Percentiles rank a stretch among this genome's conserved stretches.
phyloP scores from a whole-genome alignment of 306 rosid species.

The Betula pendula region DNA sequence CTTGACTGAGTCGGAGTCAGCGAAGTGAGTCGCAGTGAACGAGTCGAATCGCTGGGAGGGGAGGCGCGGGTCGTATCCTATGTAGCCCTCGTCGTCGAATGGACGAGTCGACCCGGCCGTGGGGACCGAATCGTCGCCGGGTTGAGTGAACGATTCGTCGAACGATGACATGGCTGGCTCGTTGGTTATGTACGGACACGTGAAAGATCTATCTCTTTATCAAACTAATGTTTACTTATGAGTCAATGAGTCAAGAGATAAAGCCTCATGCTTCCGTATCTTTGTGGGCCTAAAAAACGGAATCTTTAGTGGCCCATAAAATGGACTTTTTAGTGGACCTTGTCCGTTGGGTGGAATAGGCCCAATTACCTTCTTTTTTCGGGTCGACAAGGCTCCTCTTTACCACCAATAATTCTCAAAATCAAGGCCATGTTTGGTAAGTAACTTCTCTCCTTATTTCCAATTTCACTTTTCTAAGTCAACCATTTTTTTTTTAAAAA shows the following conservation, averaged over 20 bases:
- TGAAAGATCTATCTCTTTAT: background rate
- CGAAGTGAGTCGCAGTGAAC: slow-evolving; percentile 25
- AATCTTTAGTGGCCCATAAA: background rate
- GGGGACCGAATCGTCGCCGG: slow-evolving; percentile 28
- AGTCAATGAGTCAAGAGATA: background rate
- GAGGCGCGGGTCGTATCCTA: slow-evolving; percentile 29
- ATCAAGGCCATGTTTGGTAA: too few species aligned
- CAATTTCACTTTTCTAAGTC: too few species aligned
- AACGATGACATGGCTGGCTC: slow-evolving; percentile 31
- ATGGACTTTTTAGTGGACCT: background rate
- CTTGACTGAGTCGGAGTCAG: slow-evolving; percentile 30
- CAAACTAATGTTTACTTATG: too few species aligned
- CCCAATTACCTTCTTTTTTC: background rate
- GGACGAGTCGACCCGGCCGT: slow-evolving; percentile 32
- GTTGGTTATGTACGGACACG: slow-evolving; percentile 13
- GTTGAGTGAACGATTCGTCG: slow-evolving; percentile 23
- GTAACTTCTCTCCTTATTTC: too few species aligned
- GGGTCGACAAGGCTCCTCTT: too few species aligned
- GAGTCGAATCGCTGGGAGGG: slow-evolving; percentile 33
- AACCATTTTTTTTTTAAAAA: too few species aligned
- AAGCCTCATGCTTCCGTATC: background rate
- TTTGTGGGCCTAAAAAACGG: background rate
- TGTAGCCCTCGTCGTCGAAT: slow-evolving; percentile 29
- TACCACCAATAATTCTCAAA: too few species aligned
- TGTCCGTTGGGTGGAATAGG: background rate